Evolutionary conservation across 2,329 filamentous ascomycete species (phyloP), one percentile per base, ranked within the genome.

Genomic region (Dactylellina haptotyla): DNA sequence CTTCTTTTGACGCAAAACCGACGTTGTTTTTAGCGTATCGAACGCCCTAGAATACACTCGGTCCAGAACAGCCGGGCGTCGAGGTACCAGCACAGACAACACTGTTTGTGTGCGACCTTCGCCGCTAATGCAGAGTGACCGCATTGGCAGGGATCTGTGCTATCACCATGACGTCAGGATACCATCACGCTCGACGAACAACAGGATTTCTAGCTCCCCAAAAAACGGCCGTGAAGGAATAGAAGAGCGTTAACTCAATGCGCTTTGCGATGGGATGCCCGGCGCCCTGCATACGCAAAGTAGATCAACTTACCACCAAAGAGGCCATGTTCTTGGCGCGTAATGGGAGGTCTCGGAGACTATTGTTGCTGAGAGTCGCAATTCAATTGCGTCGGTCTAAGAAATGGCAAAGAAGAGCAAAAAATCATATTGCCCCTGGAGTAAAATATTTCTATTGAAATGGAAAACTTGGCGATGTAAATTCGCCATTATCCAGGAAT

Each of bases 111-210:
- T 39, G 34, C 20, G 43, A 58, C 34, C 20, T 39, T 5, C 25
- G 14, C 23, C 69, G 61, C 69, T 73, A 73, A 73, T 73, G 69
- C 61, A 73, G 16, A 16, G 50, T 73, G 69, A 73, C 54, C 37
- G 48, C 61, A 73, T 73, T 9, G 61, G 57, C 61, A 45, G 12
- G 69, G 69, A 26, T 65, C 16, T 50, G 20, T 26, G 32, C 6
- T 2, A 62, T 73, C 61, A 66, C 69, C 28, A 53, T 73, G 61
- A 73, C 61, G 69, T 73, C 69, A 73, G 48, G 30, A 30, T 73
- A 66, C 57, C 69, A 54, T 66, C 61, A 73, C 41, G n/a, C 23
- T 6, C 43, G 32, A 28, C 45, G 16, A 20, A 26, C 26, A 53
- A 54, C 65, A 70, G 57, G 65, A 63, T 70, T 69, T 63, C 12